Base-by-base conservation (phyloP, 257 asterid species). In the Solanum commersonii region DNA sequence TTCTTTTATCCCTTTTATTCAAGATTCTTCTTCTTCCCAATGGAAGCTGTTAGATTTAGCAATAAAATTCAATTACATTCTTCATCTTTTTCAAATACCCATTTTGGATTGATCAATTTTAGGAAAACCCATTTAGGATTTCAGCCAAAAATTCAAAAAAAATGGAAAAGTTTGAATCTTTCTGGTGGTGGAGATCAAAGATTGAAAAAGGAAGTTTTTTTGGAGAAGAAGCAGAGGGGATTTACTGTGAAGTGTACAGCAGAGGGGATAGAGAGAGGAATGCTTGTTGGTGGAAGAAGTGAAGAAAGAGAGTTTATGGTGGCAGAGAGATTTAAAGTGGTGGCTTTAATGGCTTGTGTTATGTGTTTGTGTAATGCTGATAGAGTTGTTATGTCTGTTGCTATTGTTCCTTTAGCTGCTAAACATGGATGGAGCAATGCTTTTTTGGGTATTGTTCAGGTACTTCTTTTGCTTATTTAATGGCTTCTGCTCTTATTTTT, bases 341-440 rank as follows among this genome's bases (percentile, higher is more conserved):
- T 92, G 91, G 97, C 95, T 88, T 88, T 96, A 85, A 90, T 96
- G 94, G 99, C 97, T 87, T 94, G 92, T 35, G 96, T 96, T 33
- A 95, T 97, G 99, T 94, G 96, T 83, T 87, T 97, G 90, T 97
- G 99, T 67, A 96, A 95, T 92, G 99, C 97, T 6, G 99, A 97
- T 88, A 93, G 99, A 87, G 98, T 97, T 37, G 99, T 96, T 22
- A 97, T 97, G 99, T 96, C 98, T 5, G 99, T 97, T n/a, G 99
- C 98, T 85, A 56, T 97, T 49, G 99, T 97, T 68, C 98, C 99
- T 65, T 93, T 97, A 46, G 98, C 99, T 85, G 96, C 95, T 73
- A 95, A 96, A 83, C 79, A 92, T 87, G 98, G 98, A 4, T 97
- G 99, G 99, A 92, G 90, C 63, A 95, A 89, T 88, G 91, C 98